These are phyloP conservation scores for Ustilago sp. DNA, from an alignment of 1,284 basidiomycete genomes.

Conservation along the genomic window DNA sequence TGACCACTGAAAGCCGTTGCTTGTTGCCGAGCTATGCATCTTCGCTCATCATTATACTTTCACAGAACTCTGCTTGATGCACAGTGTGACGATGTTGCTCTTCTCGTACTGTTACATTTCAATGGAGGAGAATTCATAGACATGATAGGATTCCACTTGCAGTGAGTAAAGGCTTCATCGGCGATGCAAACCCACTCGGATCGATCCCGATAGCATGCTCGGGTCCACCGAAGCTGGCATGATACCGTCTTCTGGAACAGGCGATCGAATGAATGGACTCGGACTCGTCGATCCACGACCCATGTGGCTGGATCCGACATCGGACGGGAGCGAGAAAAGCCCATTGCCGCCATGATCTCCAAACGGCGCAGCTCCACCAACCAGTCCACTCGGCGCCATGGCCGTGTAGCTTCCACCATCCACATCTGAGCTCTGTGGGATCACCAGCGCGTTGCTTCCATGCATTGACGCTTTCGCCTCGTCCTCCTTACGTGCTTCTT, in stretches of 20 bases:
- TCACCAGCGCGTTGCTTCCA: slow-evolving; percentile 49
- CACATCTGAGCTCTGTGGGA: slow-evolving; percentile 42
- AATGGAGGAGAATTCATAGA: not conserved
- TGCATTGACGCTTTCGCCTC: slow-evolving; percentile 48
- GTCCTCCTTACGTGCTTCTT: slow-evolving; percentile 42
- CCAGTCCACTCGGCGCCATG: slow-evolving; percentile 33
- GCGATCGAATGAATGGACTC: slow-evolving; percentile 53
- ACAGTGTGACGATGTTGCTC: not conserved
- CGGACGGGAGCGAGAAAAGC: slow-evolving; percentile 28
- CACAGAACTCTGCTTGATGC: not conserved
- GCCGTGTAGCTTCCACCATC: slow-evolving; percentile 37
- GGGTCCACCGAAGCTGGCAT: slow-evolving; percentile 56
- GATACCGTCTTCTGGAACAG: slow-evolving; percentile 38
- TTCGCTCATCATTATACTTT: too few species aligned
- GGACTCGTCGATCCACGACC: slow-evolving; percentile 43
- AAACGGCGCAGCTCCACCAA: slow-evolving; percentile 31
- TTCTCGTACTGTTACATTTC: slow-evolving; percentile 36
- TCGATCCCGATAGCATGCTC: slow-evolving; percentile 48
- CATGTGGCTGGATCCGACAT: slow-evolving; percentile 30
- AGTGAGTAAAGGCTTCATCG: slow-evolving; percentile 8
- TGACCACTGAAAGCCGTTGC: slow-evolving; percentile 1
- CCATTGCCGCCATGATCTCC: slow-evolving; percentile 18
- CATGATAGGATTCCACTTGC: not conserved
- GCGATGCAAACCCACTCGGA: slow-evolving; percentile 18
- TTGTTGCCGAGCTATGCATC: slow-evolving; percentile 23